Conservation (phyloP, 345 rosid genomes). For the Salix arbutifolia region DNA sequence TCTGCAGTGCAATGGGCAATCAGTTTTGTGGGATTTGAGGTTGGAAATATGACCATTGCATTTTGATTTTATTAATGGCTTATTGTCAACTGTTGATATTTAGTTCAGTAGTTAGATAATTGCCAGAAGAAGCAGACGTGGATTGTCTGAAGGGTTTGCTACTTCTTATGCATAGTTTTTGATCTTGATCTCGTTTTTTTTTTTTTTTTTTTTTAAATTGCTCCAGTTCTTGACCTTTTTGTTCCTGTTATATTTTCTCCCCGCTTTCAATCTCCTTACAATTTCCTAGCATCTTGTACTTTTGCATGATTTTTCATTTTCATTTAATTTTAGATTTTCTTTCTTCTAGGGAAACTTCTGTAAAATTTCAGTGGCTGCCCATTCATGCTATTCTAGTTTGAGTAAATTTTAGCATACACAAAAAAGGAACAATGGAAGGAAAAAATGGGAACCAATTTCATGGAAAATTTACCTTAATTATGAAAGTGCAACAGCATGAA, state of each 20-base stretch:
- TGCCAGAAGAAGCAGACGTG: background rate
- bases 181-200: background rate
- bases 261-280: background rate
- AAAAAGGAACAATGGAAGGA: background rate
- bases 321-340: background rate
- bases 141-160: background rate
- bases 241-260: background rate
- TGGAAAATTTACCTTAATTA: background rate
- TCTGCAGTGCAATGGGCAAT: constrained; percentile 91
- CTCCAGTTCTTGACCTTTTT: background rate
- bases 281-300: background rate
- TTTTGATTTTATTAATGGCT: background rate
- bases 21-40: constrained; percentile 94
- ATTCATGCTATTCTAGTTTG: background rate
- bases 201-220: background rate
- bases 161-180: background rate
- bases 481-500: background rate
- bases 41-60: constrained; percentile 19
- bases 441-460: background rate
- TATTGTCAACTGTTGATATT: background rate
- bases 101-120: background rate
- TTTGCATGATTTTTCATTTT: background rate
- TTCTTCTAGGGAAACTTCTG: background rate
- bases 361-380: background rate
- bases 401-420: background rate